Evolutionary conservation across 2,329 filamentous ascomycete species (phyloP).

Genomic region (Colletotrichum simmondsii): DNA sequence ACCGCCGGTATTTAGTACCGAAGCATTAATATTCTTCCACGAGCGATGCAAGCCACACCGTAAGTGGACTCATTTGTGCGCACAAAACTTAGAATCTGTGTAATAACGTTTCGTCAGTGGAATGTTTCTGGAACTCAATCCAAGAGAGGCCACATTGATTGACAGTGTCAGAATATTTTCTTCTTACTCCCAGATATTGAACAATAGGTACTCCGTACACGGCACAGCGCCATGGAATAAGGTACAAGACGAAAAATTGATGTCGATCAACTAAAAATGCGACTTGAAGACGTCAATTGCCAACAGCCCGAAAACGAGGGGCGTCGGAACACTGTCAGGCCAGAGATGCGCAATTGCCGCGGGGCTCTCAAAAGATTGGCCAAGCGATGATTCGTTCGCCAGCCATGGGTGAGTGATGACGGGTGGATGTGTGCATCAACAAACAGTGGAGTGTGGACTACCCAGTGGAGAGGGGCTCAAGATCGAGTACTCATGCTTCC

Average conservation of each 20-base stretch:
- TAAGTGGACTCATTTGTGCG: neutral
- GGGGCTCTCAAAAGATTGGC: conserved; percentile 2
- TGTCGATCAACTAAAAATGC: conserved; percentile 21
- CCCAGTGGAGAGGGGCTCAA: neutral
- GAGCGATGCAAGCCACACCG: neutral
- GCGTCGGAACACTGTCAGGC: neutral
- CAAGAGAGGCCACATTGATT: neutral
- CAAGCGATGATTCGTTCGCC: conserved; percentile 2
- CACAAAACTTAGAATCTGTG: neutral
- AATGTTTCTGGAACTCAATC: neutral
- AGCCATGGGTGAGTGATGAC: conserved; percentile 12
- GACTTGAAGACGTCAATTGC: conserved; percentile 24
- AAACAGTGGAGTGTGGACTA: neutral
- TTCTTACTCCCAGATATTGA: neutral
- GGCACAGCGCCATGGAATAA: too few species aligned
- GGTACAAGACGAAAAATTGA: neutral
- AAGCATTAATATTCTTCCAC: neutral
- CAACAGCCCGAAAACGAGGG: conserved; percentile 9
- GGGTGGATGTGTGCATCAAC: neutral
- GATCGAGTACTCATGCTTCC: neutral
- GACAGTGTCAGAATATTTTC: neutral
- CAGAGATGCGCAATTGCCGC: conserved; percentile 31
- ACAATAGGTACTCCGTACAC: neutral
- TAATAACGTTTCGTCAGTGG: neutral
- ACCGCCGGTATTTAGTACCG: neutral